A percentile compares a stretch with the other conserved stretches of the same genome.
Conservation (phyloP, 768 basidiomycete species). For the Mycena haematopus region DNA sequence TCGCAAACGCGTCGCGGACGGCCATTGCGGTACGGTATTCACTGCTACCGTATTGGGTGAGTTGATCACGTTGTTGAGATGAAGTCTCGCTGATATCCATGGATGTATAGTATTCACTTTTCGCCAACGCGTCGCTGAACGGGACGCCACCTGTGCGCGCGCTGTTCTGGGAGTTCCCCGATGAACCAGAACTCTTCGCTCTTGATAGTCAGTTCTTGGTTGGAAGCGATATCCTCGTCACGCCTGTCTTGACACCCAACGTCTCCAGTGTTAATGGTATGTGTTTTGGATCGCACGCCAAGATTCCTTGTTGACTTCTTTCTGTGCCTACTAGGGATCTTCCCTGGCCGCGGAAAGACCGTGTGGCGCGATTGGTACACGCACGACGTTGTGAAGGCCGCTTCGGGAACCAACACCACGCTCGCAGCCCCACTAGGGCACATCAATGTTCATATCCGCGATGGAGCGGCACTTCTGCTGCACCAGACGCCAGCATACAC, state of each 20-base stretch:
- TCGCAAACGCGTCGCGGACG: constrained; percentile 60
- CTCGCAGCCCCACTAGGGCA: constrained; percentile 74
- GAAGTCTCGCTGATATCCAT: not conserved
- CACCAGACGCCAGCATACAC: constrained; percentile 72
- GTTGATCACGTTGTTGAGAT: not conserved
- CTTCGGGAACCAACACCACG: constrained; percentile 49
- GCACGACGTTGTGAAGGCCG: constrained; percentile 57
- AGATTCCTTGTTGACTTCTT: not conserved
- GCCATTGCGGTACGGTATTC: constrained; percentile 60
- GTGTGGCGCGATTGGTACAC: constrained; percentile 82
- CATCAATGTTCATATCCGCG: constrained; percentile 78
- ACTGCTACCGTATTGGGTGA: constrained; percentile 80
- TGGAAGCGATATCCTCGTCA: constrained; percentile 74
- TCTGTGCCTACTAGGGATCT: not conserved
- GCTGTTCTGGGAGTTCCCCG: constrained; percentile 39
- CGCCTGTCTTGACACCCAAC: constrained; percentile 76
- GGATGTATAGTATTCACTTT: constrained; percentile 50
- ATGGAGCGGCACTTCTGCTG: constrained; percentile 67
- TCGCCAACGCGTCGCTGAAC: constrained; percentile 66
- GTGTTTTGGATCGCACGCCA: not conserved
- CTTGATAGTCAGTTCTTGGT: constrained; percentile 76
- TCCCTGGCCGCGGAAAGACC: constrained; percentile 1
- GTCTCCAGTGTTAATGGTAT: constrained; percentile 69
- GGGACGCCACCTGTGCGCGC: constrained; percentile 79
- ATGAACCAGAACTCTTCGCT: constrained; percentile 66